phyloP scores from a whole-genome alignment of 2,329 filamentous ascomycete genomes.

The Alternaria hordeiaustralica region DNA sequence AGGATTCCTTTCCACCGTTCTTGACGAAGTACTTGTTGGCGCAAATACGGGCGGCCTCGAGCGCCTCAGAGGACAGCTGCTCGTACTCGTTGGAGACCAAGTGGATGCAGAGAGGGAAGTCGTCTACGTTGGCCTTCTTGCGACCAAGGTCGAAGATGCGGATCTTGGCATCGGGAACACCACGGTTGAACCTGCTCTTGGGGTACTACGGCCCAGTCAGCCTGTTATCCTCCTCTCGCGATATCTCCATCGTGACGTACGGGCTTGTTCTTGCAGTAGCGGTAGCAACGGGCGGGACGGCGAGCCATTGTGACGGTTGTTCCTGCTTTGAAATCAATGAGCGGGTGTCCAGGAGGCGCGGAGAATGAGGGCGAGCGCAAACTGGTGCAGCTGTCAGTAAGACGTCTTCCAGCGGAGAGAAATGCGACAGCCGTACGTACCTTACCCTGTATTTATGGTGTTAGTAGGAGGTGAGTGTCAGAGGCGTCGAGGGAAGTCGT shows the following conservation, averaged over 20 bases:
- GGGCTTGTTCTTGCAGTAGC: conserved; percentile 99
- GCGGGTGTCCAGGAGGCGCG: conserved; percentile 29
- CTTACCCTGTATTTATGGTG: conserved; percentile 42
- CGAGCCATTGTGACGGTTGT: conserved; percentile 89
- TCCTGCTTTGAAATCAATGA: conserved; percentile 58
- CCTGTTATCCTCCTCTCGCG: conserved; percentile 30
- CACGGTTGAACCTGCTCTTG: conserved; percentile 99
- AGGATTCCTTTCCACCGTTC: conserved; percentile 72
- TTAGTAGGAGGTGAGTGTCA: conserved; percentile 29
- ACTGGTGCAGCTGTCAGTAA: conserved; percentile 21
- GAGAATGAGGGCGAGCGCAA: conserved; percentile 11
- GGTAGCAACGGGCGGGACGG: conserved; percentile 99
- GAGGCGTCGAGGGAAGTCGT: conserved; percentile 21
- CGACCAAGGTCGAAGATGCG: conserved; percentile 99
- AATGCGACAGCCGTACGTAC: conserved; percentile 27
- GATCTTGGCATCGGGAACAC: conserved; percentile 83
- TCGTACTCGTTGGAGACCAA: conserved; percentile 99
- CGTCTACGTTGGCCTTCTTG: conserved; percentile 98
- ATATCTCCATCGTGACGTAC: conserved; percentile 39
- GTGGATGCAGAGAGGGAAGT: conserved; percentile 98
- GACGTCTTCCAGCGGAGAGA: conserved; percentile 10
- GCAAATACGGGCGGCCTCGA: conserved; percentile 99
- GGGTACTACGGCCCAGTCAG: conserved; percentile 78
- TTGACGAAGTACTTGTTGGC: conserved; percentile 95
- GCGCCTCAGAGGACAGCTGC: conserved; percentile 98